A percentile compares a stretch with the other conserved stretches of the same genome.
Conservation (phyloP, 176 grass and related monocot species). For the Musa troglodytarum region DNA sequence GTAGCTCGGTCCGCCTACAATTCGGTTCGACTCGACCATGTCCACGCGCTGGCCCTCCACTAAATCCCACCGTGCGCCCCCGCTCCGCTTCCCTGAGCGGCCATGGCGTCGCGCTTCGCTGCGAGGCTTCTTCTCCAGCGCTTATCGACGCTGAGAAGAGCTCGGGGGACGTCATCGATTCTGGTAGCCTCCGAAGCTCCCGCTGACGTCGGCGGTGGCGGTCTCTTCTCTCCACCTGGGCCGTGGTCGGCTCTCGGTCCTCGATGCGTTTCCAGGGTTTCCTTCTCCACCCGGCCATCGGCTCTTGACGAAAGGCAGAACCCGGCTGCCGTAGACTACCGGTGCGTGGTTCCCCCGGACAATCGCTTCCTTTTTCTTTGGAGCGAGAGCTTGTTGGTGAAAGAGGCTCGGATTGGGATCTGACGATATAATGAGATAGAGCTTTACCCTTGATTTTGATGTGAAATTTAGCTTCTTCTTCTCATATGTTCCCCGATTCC, state of each 20-base stretch:
- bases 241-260: slow-evolving; percentile 3
- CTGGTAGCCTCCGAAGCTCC: neutral
- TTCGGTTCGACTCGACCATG: too few species aligned
- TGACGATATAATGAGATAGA: too few species aligned
- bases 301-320: slow-evolving; percentile 24
- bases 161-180: neutral
- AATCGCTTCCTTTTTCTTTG: neutral
- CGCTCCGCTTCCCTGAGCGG: neutral
- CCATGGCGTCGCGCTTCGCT: slow-evolving; percentile 23
- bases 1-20: too few species aligned
- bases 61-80: too few species aligned
- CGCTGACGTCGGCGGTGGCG: slow-evolving; percentile 22
- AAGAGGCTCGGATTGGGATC: neutral
- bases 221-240: slow-evolving; percentile 8
- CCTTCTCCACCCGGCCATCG: slow-evolving; percentile 37
- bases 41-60: too few species aligned
- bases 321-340: slow-evolving; percentile 30
- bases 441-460: neutral
- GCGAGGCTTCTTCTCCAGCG: slow-evolving; percentile 19
- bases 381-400: neutral
- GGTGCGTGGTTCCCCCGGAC: slow-evolving; percentile 23
- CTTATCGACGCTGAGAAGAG: slow-evolving; percentile 5
- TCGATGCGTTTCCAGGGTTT: slow-evolving; percentile 21
- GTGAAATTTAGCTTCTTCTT: neutral
- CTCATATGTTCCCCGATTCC: neutral